phyloP scores from a whole-genome alignment of 1,284 basidiomycete species.

The Marasmius sp. region DNA sequence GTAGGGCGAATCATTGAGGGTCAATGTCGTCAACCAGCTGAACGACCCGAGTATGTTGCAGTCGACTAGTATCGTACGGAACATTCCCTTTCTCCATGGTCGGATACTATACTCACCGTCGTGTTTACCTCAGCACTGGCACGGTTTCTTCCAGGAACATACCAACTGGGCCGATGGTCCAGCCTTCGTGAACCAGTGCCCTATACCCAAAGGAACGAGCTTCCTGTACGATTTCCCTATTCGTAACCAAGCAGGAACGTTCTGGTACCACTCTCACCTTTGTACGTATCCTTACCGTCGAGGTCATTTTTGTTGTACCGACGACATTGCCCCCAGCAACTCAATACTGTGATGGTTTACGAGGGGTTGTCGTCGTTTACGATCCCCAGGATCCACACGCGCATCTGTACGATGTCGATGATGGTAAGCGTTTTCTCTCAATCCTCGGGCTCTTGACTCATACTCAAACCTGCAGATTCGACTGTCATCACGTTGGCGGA shows the following conservation, averaged over 20 bases:
- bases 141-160: conserved; percentile 17
- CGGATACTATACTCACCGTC: neutral
- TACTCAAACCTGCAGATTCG: conserved; percentile 20
- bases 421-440: conserved; percentile 22
- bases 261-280: conserved; percentile 20
- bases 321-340: conserved; percentile 25
- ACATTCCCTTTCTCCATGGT: neutral
- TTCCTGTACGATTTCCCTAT: conserved; percentile 30
- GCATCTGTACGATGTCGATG: conserved; percentile 21
- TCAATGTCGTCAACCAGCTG: conserved; percentile 28
- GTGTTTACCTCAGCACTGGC: conserved; percentile 19
- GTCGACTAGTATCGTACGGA: conserved; percentile 25
- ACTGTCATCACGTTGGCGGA: conserved; percentile 40
- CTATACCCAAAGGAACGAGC: conserved; percentile 30
- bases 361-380: conserved; percentile 15
- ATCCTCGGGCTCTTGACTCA: neutral
- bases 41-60: conserved; percentile 25
- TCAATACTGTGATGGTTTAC: conserved; percentile 19
- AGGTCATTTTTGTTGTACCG: conserved; percentile 25
- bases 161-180: conserved; percentile 23
- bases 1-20: conserved; percentile 22
- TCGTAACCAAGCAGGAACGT: conserved; percentile 30
- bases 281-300: neutral
- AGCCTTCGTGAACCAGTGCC: conserved; percentile 33
- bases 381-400: conserved; percentile 13